Conservation (phyloP, 768 basidiomycete species). For the Russula brevipes region DNA sequence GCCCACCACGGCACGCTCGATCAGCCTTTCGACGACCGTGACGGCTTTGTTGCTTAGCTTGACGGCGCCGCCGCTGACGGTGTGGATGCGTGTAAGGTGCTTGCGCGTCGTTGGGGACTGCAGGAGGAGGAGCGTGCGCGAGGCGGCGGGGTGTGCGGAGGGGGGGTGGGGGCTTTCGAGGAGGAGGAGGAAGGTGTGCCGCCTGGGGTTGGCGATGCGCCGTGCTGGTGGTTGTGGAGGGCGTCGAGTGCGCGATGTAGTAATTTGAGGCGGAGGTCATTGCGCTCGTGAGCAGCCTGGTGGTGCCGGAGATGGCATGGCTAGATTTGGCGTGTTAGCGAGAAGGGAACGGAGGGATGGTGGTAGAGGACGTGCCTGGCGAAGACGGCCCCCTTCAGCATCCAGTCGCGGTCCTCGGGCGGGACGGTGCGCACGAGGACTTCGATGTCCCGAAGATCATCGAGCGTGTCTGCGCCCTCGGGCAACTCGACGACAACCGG, state of each 20-base stretch:
- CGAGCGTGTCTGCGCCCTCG: slow-evolving; percentile 11
- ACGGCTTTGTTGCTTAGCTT: slow-evolving; percentile 22
- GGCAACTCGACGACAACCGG: slow-evolving; percentile 25
- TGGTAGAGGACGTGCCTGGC: slow-evolving; percentile 9
- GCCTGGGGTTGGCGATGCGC: not conserved
- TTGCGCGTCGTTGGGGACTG: slow-evolving; percentile 24
- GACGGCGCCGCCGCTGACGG: slow-evolving; percentile 21
- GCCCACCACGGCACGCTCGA: slow-evolving; percentile 1
- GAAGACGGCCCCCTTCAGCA: slow-evolving; percentile 23
- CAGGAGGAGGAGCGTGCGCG: slow-evolving; percentile 22
- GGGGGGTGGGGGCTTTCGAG: not conserved
- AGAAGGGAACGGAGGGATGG: not conserved
- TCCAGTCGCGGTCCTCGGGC: slow-evolving; percentile 24
- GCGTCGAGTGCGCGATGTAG: slow-evolving; percentile 23
- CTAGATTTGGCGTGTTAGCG: not conserved
- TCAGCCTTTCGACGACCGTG: slow-evolving; percentile 12
- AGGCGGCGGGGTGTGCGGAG: slow-evolving; percentile 5
- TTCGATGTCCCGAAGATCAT: slow-evolving; percentile 13
- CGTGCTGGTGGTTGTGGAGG: not conserved
- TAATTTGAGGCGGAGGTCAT: slow-evolving; percentile 23
- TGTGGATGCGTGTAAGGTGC: slow-evolving; percentile 16
- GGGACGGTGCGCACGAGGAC: slow-evolving; percentile 25
- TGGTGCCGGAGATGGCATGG: slow-evolving; percentile 23
- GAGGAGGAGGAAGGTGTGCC: not conserved
- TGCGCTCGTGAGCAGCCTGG: slow-evolving; percentile 22